A percentile compares a stretch with the other conserved stretches of the same genome.
These are phyloP conservation scores for Aspergillus tanneri DNA, from an alignment of 2,329 filamentous ascomycete genomes.

Conservation along the genomic window DNA sequence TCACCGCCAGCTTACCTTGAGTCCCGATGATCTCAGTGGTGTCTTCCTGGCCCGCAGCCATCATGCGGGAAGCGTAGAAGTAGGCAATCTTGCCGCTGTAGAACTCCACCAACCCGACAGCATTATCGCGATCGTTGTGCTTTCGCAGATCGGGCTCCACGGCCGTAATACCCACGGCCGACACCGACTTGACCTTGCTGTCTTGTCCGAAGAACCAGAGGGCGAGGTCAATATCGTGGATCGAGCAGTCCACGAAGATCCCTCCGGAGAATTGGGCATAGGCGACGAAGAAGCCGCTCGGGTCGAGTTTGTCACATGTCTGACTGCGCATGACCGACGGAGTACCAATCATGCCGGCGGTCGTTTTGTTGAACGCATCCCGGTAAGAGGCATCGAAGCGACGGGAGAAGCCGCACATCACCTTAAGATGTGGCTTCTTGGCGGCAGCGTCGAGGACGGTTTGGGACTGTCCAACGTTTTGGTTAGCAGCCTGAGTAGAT, in stretches of 20 bases:
- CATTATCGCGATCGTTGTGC: conserved; percentile 62
- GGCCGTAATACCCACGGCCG: conserved; percentile 58
- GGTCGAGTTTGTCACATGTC: conserved; percentile 66
- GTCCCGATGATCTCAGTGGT: conserved; percentile 68
- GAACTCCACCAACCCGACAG: conserved; percentile 65
- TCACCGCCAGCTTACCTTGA: conserved; percentile 62
- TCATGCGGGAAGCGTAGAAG: conserved; percentile 64
- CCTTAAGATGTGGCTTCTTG: conserved; percentile 59
- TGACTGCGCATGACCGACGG: conserved; percentile 63
- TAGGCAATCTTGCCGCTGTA: conserved; percentile 63
- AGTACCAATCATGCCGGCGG: conserved; percentile 57
- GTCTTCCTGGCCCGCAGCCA: conserved; percentile 67
- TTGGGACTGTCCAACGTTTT: conserved; percentile 49
- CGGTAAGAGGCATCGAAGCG: conserved; percentile 67
- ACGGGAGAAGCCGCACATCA: conserved; percentile 66
- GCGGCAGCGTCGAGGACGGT: conserved; percentile 58
- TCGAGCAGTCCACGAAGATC: conserved; percentile 69
- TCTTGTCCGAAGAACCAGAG: conserved; percentile 63
- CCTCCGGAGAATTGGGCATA: conserved; percentile 66
- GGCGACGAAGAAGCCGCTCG: conserved; percentile 65
- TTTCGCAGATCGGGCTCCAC: conserved; percentile 58
- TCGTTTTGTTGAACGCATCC: conserved; percentile 56
- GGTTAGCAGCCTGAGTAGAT: not conserved
- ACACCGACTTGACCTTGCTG: conserved; percentile 55
- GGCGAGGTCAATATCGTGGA: conserved; percentile 68